phyloP scores from a whole-genome alignment of 257 asterid species.

The Galeopsis tetrahit region DNA sequence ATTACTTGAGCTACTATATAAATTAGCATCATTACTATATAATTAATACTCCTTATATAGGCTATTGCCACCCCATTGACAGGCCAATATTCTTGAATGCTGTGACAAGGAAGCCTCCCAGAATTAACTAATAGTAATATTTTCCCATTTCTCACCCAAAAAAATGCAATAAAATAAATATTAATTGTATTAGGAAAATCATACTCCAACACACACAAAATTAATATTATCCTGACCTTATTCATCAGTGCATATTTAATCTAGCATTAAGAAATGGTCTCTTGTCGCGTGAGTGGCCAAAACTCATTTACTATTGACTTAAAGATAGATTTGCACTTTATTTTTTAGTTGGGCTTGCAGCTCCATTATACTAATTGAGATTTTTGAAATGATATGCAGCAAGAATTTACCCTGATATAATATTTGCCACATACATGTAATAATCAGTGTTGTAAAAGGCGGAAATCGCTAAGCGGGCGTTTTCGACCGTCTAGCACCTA shows the following conservation, averaged over 20 bases:
- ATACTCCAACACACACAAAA: neutral
- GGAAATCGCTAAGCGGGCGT: too few relatives aligned
- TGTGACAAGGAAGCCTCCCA: neutral
- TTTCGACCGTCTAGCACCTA: too few relatives aligned
- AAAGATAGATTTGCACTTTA: neutral
- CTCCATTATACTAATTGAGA: neutral
- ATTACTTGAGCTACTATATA: neutral
- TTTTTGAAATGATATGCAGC: too few relatives aligned
- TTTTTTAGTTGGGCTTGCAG: neutral
- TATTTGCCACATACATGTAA: too few relatives aligned
- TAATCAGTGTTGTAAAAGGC: too few relatives aligned
- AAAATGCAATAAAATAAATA: neutral
- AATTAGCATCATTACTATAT: constrained; percentile 10
- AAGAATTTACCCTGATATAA: too few relatives aligned
- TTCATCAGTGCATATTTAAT: neutral
- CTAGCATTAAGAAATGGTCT: neutral
- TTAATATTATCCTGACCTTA: neutral
- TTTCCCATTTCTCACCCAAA: neutral
- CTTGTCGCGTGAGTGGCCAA: neutral
- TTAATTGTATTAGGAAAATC: neutral
- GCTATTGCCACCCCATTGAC: constrained; percentile 17
- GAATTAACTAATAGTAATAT: neutral
- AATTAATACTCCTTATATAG: neutral
- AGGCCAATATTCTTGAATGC: constrained; percentile 3
- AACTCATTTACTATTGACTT: neutral